Conservation (phyloP, 2,329 filamentous ascomycete species). For the Colletotrichum karsti region DNA sequence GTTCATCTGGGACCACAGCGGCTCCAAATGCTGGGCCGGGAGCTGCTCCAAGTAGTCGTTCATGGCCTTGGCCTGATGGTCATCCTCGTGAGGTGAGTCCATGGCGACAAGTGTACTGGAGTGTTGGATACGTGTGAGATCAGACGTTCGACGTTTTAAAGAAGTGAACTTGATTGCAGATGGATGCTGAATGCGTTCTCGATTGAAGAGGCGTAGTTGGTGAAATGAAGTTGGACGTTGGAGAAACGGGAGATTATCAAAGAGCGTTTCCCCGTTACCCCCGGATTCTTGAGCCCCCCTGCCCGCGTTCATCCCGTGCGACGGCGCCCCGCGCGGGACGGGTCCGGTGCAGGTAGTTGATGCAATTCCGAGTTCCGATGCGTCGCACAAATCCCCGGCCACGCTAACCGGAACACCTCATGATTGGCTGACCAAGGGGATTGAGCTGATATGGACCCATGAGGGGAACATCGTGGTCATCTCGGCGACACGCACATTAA, state of each 20-base stretch:
- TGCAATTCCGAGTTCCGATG: conserved; percentile 21
- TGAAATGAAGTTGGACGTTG: neutral
- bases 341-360: neutral
- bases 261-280: neutral
- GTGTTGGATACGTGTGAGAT: neutral
- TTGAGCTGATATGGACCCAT: neutral
- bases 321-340: conserved; percentile 3
- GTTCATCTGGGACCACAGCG: conserved; percentile 59
- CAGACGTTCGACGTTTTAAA: too few species aligned
- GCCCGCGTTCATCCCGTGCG: neutral
- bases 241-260: conserved; percentile 14
- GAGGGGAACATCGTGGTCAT: neutral
- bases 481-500: conserved; percentile 4
- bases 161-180: too few species aligned
- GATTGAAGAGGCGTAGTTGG: neutral
- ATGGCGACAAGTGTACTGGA: neutral
- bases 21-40: conserved; percentile 43
- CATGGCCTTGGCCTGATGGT: conserved; percentile 36
- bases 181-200: neutral
- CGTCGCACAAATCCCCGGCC: neutral
- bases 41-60: conserved; percentile 37
- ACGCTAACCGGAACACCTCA: neutral
- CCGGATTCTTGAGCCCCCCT: neutral
- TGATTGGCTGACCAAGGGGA: neutral
- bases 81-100: conserved; percentile 13